These are phyloP conservation scores for Fraxinus sp. DNA, from an alignment of 305 asterid genomes.

Conservation along the genomic window DNA sequence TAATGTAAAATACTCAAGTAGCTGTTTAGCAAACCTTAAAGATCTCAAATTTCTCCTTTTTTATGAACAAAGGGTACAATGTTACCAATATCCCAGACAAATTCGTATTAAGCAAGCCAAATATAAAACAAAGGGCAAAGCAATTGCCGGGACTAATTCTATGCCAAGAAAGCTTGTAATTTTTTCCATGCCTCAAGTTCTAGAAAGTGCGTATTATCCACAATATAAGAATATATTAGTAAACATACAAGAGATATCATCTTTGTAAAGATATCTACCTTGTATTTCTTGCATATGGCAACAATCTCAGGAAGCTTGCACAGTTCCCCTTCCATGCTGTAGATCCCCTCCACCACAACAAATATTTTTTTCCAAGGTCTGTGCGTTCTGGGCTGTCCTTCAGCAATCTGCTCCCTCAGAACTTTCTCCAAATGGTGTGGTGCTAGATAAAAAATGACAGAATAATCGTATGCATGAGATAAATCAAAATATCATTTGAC, in stretches of 20 bases:
- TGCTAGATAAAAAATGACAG: constrained; percentile 45
- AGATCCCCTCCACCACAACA: constrained; percentile 97
- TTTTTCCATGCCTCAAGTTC: not conserved
- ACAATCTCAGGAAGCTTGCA: constrained; percentile 98
- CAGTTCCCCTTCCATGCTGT: constrained; percentile 99
- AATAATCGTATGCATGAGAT: constrained; percentile 19
- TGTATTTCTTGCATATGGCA: constrained; percentile 91
- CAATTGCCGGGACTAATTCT: constrained; percentile 7
- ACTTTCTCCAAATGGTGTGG: constrained; percentile 93
- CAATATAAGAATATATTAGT: constrained; percentile 6
- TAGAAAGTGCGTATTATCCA: not conserved
- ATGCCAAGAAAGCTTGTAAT: constrained; percentile 9
- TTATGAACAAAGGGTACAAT: not conserved
- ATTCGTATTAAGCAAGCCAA: not conserved
- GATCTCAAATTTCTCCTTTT: not conserved
- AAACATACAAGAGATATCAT: constrained; percentile 15
- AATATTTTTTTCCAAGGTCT: constrained; percentile 98
- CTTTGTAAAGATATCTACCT: constrained; percentile 46
- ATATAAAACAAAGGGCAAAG: constrained; percentile 2
- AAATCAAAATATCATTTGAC: constrained; percentile 9
- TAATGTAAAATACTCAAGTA: not conserved
- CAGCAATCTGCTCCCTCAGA: constrained; percentile 86
- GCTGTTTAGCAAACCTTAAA: constrained; percentile 16
- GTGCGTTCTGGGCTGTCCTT: constrained; percentile 96
- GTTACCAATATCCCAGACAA: constrained; percentile 1